Conservation (phyloP, 345 rosid species). For the Arabidopsis arenosa region DNA sequence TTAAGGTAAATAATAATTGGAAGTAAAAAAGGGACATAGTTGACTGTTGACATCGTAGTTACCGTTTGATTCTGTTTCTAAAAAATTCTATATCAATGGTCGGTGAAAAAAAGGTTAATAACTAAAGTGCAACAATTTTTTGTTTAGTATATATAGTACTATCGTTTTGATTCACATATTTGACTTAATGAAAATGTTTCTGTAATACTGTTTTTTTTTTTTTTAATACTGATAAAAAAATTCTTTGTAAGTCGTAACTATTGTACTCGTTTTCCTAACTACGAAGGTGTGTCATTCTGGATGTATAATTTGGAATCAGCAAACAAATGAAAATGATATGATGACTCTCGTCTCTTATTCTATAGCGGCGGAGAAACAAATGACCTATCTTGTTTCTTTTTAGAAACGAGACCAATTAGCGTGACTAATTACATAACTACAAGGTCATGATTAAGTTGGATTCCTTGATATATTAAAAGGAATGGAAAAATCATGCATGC, state of each 20-base stretch:
- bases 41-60: slow-evolving; percentile 2
- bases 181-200: neutral
- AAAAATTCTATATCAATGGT: neutral
- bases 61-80: neutral
- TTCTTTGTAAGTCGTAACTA: no score
- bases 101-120: neutral
- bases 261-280: neutral
- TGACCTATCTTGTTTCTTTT: neutral
- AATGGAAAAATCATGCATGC: slow-evolving; percentile 24
- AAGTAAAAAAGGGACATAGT: neutral
- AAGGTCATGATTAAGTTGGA: slow-evolving; percentile 31
- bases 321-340: neutral
- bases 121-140: neutral
- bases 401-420: neutral
- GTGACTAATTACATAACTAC: slow-evolving; percentile 19
- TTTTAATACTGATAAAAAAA: no score
- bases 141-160: neutral
- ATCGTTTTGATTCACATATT: neutral
- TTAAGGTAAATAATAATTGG: neutral
- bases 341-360: neutral
- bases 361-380: neutral
- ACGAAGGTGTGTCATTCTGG: no score
- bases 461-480: neutral
- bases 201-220: neutral
- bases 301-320: neutral